Conservation (phyloP, 805 yeast species). For the Huiozyma naganishii region DNA sequence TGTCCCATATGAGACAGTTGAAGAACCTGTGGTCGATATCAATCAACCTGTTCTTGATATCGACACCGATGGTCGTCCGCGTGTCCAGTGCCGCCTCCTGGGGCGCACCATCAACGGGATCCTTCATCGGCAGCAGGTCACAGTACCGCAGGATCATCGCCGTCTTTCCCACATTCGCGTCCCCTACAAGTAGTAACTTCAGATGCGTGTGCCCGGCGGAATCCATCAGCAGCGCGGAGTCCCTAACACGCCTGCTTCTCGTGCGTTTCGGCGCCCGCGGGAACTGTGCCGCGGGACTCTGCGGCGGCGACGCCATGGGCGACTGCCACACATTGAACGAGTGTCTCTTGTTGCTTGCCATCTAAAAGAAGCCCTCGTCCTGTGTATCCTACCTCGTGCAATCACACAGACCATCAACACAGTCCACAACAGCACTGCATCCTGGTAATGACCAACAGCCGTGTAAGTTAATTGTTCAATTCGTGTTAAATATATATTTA, state of each 20-base stretch:
- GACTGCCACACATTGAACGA: not conserved
- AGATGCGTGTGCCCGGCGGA: constrained; percentile 8
- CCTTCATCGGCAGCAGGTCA: constrained; percentile 24
- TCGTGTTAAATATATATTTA: too few relatives aligned
- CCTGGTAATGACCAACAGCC: too few relatives aligned
- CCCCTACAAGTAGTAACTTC: constrained; percentile 35
- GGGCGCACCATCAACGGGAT: constrained; percentile 5
- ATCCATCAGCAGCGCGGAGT: too few relatives aligned
- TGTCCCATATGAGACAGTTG: constrained; percentile 39
- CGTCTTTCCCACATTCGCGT: constrained; percentile 40
- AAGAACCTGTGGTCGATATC: constrained; percentile 35
- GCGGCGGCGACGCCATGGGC: not conserved
- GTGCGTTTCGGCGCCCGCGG: too few relatives aligned
- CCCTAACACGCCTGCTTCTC: too few relatives aligned
- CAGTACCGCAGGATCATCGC: constrained; percentile 36
- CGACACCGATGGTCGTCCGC: constrained; percentile 37
- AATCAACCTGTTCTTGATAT: constrained; percentile 34
- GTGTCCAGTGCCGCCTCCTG: constrained; percentile 28
- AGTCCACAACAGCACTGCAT: not conserved
- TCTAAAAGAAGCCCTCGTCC: not conserved
- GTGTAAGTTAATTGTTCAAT: too few relatives aligned
- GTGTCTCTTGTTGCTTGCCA: not conserved
- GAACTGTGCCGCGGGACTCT: not conserved
- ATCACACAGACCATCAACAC: constrained; percentile 2
- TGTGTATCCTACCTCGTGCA: not conserved